Percentiles rank a stretch among this genome's conserved stretches.
phyloP scores from a whole-genome alignment of 2,329 filamentous ascomycete species.

The Nemania sp. region DNA sequence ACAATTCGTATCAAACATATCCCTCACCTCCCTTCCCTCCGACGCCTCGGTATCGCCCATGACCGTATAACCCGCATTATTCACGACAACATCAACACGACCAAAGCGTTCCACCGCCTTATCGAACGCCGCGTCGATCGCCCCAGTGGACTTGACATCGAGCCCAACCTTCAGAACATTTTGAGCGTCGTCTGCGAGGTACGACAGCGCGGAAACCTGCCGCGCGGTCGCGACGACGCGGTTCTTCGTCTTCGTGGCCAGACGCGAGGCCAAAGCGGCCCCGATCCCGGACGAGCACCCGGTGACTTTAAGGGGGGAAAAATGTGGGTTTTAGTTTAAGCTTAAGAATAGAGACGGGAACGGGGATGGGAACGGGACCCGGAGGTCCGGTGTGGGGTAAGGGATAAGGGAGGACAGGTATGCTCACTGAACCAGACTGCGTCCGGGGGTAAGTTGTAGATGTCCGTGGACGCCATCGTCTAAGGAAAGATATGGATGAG shows the following conservation, averaged over 20 bases:
- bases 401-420: neutral
- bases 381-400: too few relatives aligned
- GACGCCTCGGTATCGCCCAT: slow-evolving; percentile 40
- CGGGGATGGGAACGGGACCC: too few relatives aligned
- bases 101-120: slow-evolving; percentile 41
- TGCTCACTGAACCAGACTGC: slow-evolving; percentile 37
- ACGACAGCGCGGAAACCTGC: slow-evolving; percentile 45
- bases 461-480: slow-evolving; percentile 9
- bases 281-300: slow-evolving; percentile 41
- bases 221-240: slow-evolving; percentile 42
- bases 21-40: slow-evolving; percentile 36
- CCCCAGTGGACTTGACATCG: slow-evolving; percentile 48
- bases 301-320: slow-evolving; percentile 30
- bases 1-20: slow-evolving; percentile 47
- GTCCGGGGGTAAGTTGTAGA: slow-evolving; percentile 31
- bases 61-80: slow-evolving; percentile 39
- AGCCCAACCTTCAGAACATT: slow-evolving; percentile 50
- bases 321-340: slow-evolving; percentile 2
- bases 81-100: slow-evolving; percentile 39
- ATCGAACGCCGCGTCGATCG: slow-evolving; percentile 43
- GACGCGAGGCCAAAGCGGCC: slow-evolving; percentile 28
- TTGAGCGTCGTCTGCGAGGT: slow-evolving; percentile 44
- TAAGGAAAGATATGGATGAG: neutral
- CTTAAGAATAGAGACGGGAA: too few relatives aligned
- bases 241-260: slow-evolving; percentile 28